Base-by-base conservation (phyloP, 371 early-diverging fungal species). In the Syncephalastrum monosporum region DNA sequence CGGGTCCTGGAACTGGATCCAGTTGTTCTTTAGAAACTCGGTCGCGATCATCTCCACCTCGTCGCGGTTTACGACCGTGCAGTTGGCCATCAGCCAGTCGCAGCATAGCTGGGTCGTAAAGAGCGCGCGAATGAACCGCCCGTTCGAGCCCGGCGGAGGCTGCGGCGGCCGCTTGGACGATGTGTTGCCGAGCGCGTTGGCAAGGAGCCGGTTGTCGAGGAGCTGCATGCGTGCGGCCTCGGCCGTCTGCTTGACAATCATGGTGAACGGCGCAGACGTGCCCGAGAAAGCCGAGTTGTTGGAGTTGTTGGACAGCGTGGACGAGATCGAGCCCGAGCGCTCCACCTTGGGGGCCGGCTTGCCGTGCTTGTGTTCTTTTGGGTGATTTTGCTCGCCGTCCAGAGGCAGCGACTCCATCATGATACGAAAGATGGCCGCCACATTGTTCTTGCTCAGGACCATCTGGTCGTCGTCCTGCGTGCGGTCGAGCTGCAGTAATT, bases 21-120 rank as follows among this genome's bases (percentile, higher is more conserved):
- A 86, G 2, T 72, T 74, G 46, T 72, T 65, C 5, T 71, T 67
- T 19, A 88, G 50, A 71, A 88, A 86, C 47, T 80, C 77, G 45
- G 64, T 67, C 3, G 77, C 74, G 16, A 88, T 67, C 2, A 61
- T 27, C 25, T 82, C 70, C 0, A 85, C 85, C 58, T 90, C 91
- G 50, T 85, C 81, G n/a, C 76, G 75, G 23, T 81, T 77, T 38
- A 85, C 75, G 8, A 82, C 83, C 0, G 85, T 79, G 5, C 81
- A 77, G 52, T 82, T 75, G 16, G 81, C 83, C 16, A 85, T 50
- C 14, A 90, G 63, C 88, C 88, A 88, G 21, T 85, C 87, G 25
- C 77, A 75, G 29, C 72, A 71, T 47, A 75, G 59, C 43, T 71
- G 74, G 3, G 75, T 67, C 4, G 74, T 71, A 41, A 79, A 75